phyloP scores from a whole-genome alignment of 768 basidiomycete species.

The Boletus vermiculosoides region DNA sequence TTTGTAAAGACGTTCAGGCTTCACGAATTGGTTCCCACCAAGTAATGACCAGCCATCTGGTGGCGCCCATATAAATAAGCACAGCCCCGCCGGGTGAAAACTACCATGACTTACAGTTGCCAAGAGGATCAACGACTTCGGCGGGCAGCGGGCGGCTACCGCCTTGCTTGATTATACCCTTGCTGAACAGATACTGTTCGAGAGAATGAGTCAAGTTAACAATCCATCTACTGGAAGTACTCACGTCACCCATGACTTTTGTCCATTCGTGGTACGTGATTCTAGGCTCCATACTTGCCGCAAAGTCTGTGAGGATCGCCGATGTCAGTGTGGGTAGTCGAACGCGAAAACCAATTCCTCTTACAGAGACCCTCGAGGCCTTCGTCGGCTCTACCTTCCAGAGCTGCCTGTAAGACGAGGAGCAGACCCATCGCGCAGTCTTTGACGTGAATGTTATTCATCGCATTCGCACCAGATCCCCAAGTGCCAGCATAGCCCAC shows the following conservation, averaged over 20 bases:
- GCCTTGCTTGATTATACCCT: conserved; percentile 34
- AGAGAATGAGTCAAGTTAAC: neutral
- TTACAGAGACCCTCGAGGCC: conserved; percentile 42
- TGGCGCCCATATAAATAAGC: neutral
- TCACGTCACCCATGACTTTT: conserved; percentile 38
- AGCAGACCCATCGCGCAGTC: conserved; percentile 38
- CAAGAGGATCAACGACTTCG: conserved; percentile 37
- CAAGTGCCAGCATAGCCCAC: conserved; percentile 42
- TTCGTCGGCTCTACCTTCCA: conserved; percentile 42
- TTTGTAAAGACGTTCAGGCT: conserved; percentile 34
- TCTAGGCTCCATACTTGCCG: conserved; percentile 28
- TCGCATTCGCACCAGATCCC: conserved; percentile 40
- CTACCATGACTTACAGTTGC: conserved; percentile 35
- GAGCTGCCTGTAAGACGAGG: conserved; percentile 38
- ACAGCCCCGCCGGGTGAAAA: neutral
- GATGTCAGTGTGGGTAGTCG: neutral
- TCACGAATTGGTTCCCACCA: conserved; percentile 39
- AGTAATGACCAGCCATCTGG: conserved; percentile 42
- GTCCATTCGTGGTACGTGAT: conserved; percentile 35
- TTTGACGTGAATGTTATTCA: conserved; percentile 41
- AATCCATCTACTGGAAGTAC: conserved; percentile 1
- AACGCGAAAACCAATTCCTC: conserved; percentile 2
- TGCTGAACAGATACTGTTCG: conserved; percentile 32
- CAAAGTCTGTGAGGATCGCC: conserved; percentile 33
- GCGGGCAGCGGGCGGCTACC: conserved; percentile 35